A percentile compares a stretch with the other conserved stretches of the same genome.
phyloP scores from a whole-genome alignment of 257 asterid genomes.

The Solanum dulcamara region DNA sequence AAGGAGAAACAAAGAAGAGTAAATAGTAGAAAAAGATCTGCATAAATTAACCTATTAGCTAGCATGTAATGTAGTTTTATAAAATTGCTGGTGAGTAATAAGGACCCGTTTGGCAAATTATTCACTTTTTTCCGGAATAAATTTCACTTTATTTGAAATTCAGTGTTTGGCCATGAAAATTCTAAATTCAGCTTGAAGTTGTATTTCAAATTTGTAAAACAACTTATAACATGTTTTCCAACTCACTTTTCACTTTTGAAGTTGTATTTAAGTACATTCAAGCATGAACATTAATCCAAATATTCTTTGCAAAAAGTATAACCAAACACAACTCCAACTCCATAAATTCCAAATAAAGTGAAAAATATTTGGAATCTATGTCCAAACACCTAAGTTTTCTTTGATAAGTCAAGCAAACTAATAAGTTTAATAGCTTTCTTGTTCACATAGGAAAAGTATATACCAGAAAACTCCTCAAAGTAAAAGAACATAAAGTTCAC shows the following conservation, averaged over 20 bases:
- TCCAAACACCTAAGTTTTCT: neutral
- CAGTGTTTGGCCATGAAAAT: neutral
- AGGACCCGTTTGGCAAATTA: too few relatives aligned
- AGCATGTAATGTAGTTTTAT: neutral
- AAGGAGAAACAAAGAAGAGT: neutral
- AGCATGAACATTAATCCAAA: neutral
- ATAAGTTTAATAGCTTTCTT: neutral
- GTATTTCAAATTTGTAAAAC: neutral
- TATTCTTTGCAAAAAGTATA: neutral
- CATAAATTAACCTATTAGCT: neutral
- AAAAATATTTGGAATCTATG: neutral
- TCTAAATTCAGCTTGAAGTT: neutral
- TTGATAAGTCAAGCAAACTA: neutral
- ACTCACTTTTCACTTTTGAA: neutral
- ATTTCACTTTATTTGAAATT: neutral
- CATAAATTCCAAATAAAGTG: neutral
- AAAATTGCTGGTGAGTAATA: neutral
- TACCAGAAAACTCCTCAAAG: neutral
- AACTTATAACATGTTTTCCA: neutral
- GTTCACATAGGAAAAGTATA: neutral
- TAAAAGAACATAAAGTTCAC: neutral
- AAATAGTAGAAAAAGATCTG: neutral
- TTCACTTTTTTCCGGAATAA: neutral
- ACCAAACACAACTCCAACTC: neutral
- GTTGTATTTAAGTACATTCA: neutral